Evolutionary conservation across 2,329 filamentous ascomycete species (phyloP).

Genomic region (Sporothrix pallida): DNA sequence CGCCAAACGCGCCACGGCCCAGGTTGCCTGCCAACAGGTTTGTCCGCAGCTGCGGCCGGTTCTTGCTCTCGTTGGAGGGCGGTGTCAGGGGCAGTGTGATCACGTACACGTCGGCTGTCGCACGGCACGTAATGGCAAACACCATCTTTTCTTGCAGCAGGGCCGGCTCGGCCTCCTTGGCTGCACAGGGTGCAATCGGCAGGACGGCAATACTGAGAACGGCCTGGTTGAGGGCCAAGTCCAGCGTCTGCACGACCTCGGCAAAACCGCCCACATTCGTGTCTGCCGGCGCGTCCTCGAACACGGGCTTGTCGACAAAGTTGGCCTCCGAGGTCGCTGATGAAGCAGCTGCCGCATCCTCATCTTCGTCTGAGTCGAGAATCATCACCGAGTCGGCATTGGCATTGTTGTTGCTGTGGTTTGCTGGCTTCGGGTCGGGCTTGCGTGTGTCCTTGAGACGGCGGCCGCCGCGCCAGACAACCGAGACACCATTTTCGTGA

Average conservation of each 20-base stretch:
- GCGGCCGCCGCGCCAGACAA: constrained; percentile 67
- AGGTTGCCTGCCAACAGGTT: constrained; percentile 60
- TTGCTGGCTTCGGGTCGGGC: constrained; percentile 34
- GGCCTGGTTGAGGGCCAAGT: constrained; percentile 63
- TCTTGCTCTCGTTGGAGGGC: constrained; percentile 65
- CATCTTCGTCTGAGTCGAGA: constrained; percentile 65
- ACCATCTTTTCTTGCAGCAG: constrained; percentile 64
- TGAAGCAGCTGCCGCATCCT: constrained; percentile 46
- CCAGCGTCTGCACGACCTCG: constrained; percentile 64
- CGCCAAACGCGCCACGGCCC: constrained; percentile 68
- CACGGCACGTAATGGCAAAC: constrained; percentile 63
- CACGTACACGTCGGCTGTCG: constrained; percentile 62
- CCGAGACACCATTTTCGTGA: constrained; percentile 65
- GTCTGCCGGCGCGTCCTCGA: constrained; percentile 53
- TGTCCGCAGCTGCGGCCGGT: constrained; percentile 57
- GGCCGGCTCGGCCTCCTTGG: constrained; percentile 57
- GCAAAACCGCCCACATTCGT: constrained; percentile 57
- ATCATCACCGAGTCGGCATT: constrained; percentile 62
- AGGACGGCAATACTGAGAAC: constrained; percentile 63
- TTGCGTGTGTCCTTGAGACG: constrained; percentile 59
- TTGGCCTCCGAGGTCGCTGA: constrained; percentile 39
- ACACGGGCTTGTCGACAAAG: constrained; percentile 62
- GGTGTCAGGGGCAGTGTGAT: constrained; percentile 66
- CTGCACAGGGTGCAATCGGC: constrained; percentile 56
- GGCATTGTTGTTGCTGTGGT: constrained; percentile 22